Evolutionary conservation across 768 basidiomycete genomes (phyloP).

Genomic region (Leccinum variicolor): DNA sequence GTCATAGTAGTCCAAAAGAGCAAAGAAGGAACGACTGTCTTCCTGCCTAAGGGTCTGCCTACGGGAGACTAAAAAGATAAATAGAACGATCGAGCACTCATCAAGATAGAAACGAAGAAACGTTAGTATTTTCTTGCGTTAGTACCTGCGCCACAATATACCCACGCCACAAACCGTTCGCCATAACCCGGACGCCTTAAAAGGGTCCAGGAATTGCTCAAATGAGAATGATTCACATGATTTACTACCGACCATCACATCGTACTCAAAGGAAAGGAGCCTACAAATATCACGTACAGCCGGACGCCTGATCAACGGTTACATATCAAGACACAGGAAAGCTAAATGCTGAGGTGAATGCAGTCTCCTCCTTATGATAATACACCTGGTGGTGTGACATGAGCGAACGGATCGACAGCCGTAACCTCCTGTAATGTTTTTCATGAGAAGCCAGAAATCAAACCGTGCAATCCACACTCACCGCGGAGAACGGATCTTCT

Average conservation of each 20-base stretch:
- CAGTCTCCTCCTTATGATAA: not conserved
- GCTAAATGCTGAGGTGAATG: not conserved
- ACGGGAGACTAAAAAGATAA: constrained; percentile 85
- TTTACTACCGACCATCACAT: not conserved
- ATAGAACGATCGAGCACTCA: constrained; percentile 65
- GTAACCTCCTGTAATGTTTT: constrained; percentile 1
- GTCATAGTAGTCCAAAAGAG: too few species aligned
- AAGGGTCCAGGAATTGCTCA: not conserved
- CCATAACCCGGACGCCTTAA: too few species aligned
- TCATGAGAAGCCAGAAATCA: not conserved
- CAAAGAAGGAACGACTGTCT: constrained; percentile 34
- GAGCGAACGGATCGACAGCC: constrained; percentile 13
- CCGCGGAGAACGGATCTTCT: constrained; percentile 18
- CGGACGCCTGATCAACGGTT: not conserved
- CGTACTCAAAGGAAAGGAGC: not conserved
- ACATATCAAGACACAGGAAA: not conserved
- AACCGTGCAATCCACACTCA: constrained; percentile 1
- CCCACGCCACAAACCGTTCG: constrained; percentile 14
- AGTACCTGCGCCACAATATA: too few species aligned
- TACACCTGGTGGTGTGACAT: not conserved
- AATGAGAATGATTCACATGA: not conserved
- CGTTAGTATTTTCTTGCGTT: too few species aligned
- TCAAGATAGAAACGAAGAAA: too few species aligned
- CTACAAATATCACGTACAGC: not conserved
- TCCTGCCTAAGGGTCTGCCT: constrained; percentile 34